Conservation (phyloP, 2,329 filamentous ascomycete genomes). For the Microcyclospora pomicola region DNA sequence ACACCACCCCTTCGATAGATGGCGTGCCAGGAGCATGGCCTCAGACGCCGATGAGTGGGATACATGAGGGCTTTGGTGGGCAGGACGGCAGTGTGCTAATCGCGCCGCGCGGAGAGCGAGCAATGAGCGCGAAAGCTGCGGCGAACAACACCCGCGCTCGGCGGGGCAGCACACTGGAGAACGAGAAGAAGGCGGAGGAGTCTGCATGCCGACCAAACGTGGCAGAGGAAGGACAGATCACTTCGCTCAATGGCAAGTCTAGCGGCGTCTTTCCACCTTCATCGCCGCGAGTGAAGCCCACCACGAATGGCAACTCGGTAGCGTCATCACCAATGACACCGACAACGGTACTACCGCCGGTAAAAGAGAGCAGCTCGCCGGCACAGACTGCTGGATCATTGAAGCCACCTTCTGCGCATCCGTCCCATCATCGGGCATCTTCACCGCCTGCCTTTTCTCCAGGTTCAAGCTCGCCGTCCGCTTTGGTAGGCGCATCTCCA, state of each 20-base stretch:
- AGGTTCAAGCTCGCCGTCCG: slow-evolving; percentile 33
- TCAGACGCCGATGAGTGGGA: slow-evolving; percentile 14
- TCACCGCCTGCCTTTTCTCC: slow-evolving; percentile 25
- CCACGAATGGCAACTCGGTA: slow-evolving; percentile 5
- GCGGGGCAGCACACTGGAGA: slow-evolving; percentile 14
- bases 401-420: slow-evolving; percentile 12
- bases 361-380: slow-evolving; percentile 16
- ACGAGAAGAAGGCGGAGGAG: slow-evolving; percentile 19
- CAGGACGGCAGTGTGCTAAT: slow-evolving; percentile 17
- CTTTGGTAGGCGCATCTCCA: slow-evolving; percentile 33
- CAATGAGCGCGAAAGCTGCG: slow-evolving; percentile 15
- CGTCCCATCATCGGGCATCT: slow-evolving; percentile 18
- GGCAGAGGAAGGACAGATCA: slow-evolving; percentile 35
- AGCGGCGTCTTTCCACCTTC: slow-evolving; percentile 17
- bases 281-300: slow-evolving; percentile 12
- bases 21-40: slow-evolving; percentile 16
- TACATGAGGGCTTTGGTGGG: slow-evolving; percentile 22
- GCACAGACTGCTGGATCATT: slow-evolving; percentile 13
- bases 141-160: slow-evolving; percentile 25
- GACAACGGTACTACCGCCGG: slow-evolving; percentile 12
- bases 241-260: slow-evolving; percentile 25
- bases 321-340: slow-evolving; percentile 8
- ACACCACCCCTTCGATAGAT: slow-evolving; percentile 11
- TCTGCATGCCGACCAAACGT: slow-evolving; percentile 13
- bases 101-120: slow-evolving; percentile 15